Evolutionary conservation across 257 asterid species (phyloP).

Genomic region (Vinca minor): DNA sequence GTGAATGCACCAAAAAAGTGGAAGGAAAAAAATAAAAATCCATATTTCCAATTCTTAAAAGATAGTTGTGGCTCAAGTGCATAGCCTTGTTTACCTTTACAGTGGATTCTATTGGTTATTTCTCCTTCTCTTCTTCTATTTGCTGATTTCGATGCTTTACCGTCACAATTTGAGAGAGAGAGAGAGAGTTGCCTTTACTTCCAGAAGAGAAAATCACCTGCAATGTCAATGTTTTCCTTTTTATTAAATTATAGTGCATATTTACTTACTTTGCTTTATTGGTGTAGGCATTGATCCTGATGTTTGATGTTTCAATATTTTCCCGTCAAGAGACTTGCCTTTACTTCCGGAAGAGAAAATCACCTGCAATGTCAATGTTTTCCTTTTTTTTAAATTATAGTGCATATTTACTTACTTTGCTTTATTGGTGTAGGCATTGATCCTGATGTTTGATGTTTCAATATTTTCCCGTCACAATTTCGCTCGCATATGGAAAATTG

Average conservation of each 20-base stretch:
- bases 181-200: background rate
- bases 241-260: background rate
- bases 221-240: background rate
- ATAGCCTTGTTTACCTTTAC: background rate
- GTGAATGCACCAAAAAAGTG: background rate
- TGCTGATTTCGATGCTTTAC: background rate
- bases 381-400: background rate
- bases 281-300: constrained; percentile 76
- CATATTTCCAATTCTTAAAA: background rate
- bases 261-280: constrained; percentile 24
- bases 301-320: constrained; percentile 61
- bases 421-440: constrained; percentile 54
- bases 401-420: constrained; percentile 19
- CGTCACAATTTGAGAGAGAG: too few relatives aligned
- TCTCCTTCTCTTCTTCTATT: constrained; percentile 6
- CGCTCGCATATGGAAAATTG: constrained; percentile 72
- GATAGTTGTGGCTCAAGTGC: background rate
- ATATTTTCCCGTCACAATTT: constrained; percentile 63
- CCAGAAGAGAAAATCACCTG: background rate
- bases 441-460: constrained; percentile 87
- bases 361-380: background rate
- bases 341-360: background rate
- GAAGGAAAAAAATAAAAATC: background rate
- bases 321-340: background rate
- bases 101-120: background rate